Evolutionary conservation across 1,139 yeast species (phyloP).

Genomic region (Ogataea hybrid): DNA sequence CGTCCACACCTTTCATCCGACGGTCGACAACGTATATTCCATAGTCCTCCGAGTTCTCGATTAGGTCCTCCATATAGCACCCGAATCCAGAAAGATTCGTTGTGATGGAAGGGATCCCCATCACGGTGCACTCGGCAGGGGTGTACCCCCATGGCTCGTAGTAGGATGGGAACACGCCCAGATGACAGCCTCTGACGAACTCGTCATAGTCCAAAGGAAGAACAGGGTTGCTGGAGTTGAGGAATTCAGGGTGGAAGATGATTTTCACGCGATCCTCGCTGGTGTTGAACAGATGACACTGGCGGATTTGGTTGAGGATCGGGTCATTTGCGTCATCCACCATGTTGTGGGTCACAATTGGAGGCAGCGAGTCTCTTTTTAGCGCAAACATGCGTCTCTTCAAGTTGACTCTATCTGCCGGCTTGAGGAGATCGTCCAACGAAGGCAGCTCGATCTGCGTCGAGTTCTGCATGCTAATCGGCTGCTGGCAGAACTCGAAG

Average conservation of each 20-base stretch:
- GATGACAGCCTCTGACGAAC: constrained; percentile 95
- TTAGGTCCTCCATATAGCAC: constrained; percentile 95
- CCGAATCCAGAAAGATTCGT: constrained; percentile 94
- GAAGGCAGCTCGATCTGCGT: too few species aligned
- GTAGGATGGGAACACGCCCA: constrained; percentile 98
- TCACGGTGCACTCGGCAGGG: constrained; percentile 98
- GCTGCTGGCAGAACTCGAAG: too few species aligned
- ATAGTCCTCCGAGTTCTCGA: constrained; percentile 91
- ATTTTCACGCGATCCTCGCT: constrained; percentile 92
- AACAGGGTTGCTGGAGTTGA: constrained; percentile 93
- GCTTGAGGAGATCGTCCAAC: too few species aligned
- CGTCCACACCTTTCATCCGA: constrained; percentile 90
- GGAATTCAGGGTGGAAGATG: constrained; percentile 95
- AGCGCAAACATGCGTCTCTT: too few species aligned
- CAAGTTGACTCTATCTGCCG: too few species aligned
- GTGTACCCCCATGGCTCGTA: constrained; percentile 99
- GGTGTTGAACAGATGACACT: constrained; percentile 86
- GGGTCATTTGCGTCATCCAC: constrained; percentile 90
- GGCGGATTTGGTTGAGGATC: constrained; percentile 84
- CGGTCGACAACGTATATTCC: constrained; percentile 97
- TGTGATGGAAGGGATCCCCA: constrained; percentile 99
- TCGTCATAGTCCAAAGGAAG: constrained; percentile 94
- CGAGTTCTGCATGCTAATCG: too few species aligned
- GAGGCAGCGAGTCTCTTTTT: too few species aligned
- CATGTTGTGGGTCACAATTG: constrained; percentile 98